A percentile compares a stretch with the other conserved stretches of the same genome.
Conservation (phyloP, 805 yeast genomes). For the Candida nitratophila region DNA sequence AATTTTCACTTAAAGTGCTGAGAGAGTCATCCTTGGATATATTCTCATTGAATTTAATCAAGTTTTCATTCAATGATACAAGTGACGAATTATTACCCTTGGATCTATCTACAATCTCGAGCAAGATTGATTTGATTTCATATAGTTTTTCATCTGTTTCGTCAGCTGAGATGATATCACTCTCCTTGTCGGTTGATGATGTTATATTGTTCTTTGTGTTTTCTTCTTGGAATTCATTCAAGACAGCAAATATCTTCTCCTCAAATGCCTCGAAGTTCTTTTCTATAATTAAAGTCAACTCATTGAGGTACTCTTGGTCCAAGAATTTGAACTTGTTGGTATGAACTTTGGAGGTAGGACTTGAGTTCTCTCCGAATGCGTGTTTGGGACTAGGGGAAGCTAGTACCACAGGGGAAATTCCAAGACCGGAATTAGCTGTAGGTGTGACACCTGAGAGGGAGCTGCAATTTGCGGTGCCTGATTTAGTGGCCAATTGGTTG, state of each 20-base stretch:
- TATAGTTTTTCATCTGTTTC: neutral
- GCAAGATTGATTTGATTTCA: neutral
- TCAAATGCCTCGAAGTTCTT: constrained; percentile 2
- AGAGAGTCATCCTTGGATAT: neutral
- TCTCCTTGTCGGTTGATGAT: neutral
- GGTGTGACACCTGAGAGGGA: no score
- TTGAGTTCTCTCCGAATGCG: neutral
- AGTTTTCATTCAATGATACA: neutral
- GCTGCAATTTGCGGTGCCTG: neutral
- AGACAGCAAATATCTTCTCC: neutral
- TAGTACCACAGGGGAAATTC: neutral
- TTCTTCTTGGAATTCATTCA: neutral
- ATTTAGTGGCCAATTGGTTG: neutral
- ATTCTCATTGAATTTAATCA: neutral
- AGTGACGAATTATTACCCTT: neutral
- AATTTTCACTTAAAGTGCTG: neutral
- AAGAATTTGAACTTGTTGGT: constrained; percentile 2
- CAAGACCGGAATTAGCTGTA: neutral
- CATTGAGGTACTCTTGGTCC: constrained; percentile 3
- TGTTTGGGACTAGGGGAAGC: neutral
- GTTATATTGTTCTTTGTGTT: neutral
- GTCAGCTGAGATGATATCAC: neutral
- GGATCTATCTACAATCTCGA: constrained; percentile 1
- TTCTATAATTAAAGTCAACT: neutral
- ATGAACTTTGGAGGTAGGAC: neutral